Base-by-base conservation (phyloP, 2,329 filamentous ascomycete genomes). In the Hyphodiscus sp. region DNA sequence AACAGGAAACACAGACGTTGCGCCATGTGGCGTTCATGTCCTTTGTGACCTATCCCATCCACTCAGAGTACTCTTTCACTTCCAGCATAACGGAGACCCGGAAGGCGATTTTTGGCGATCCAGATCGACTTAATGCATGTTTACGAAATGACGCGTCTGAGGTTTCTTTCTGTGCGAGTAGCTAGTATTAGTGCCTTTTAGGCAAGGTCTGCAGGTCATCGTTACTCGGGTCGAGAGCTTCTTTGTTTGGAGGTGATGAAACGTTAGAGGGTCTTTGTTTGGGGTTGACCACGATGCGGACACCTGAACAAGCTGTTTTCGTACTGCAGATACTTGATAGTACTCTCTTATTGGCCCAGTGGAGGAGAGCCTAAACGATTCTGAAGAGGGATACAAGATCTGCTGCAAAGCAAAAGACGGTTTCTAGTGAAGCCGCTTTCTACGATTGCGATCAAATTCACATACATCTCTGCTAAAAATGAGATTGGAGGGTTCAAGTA, bases 141-240 rank as follows among this genome's bases (percentile, higher is more conserved):
- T 52, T 52, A 55, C 53, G 50, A 52, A 52, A 52, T 52, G 42
- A 46, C 41, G 45, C 53, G 44, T 42, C 26, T n/a, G 11, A 38
- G 13, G 5, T 38, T 38, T 7, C 15, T 18, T 47, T 47, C 15
- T 47, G 13, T 10, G 4, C 33, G 16, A 38, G n/a, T n/a, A n/a
- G 33, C 33, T n/a, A 38, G 16, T 6, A 4, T 6, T 38, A n/a
- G 4, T 38, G n/a, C n/a, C n/a, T n/a, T n/a, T n/a, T n/a, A n/a
- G n/a, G n/a, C 33, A 13, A 10, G 16, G 33, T 38, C 16, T 10
- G 16, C 33, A 6, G 16, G 11, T 6, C 13, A 15, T 13, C 33
- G 11, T 38, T 13, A 13, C 13, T 15, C 33, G 5, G 16, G 33
- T 38, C 11, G 33, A 38, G 23, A 26, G 23, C 8, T 8, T 26